Conservation (phyloP, 495 filamentous ascomycete species). For the Aspergillus heteromorphus region DNA sequence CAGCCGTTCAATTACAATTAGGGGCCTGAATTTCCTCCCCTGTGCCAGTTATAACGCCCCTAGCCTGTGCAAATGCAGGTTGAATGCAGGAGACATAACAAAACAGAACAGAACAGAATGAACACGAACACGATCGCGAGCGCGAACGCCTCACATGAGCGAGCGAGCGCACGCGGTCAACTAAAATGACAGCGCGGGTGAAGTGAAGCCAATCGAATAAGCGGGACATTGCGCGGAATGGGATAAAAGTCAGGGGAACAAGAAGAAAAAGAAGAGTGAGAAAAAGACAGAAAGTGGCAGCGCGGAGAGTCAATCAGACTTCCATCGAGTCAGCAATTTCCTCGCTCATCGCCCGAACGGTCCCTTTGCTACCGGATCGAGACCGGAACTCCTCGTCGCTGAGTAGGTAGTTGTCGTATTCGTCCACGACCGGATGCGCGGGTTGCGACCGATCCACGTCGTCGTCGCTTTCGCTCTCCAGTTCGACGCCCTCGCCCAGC, state of each 20-base stretch:
- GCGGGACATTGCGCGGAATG: background rate
- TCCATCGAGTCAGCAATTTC: slow-evolving; percentile 71
- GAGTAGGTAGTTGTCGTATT: slow-evolving; percentile 40
- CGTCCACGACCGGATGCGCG: slow-evolving; percentile 22
- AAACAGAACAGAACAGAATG: no score
- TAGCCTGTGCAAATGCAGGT: slow-evolving; percentile 17
- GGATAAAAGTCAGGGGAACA: background rate
- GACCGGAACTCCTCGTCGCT: slow-evolving; percentile 42
- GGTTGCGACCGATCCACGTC: slow-evolving; percentile 27
- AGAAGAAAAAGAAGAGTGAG: background rate
- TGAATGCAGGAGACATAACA: slow-evolving; percentile 16
- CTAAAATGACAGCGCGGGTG: slow-evolving; percentile 3
- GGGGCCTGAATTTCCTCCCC: slow-evolving; percentile 11
- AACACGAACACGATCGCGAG: no score
- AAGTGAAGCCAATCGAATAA: slow-evolving; percentile 2
- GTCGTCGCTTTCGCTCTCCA: slow-evolving; percentile 44
- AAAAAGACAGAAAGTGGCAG: background rate
- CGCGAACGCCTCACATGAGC: background rate
- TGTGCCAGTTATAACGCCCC: slow-evolving; percentile 18
- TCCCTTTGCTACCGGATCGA: slow-evolving; percentile 37
- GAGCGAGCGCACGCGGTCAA: slow-evolving; percentile 1
- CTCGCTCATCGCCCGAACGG: slow-evolving; percentile 64
- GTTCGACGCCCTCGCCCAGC: slow-evolving; percentile 60
- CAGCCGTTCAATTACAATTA: slow-evolving; percentile 1
- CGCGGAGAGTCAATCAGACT: slow-evolving; percentile 27